Conservation (phyloP, 75 land plant species). For the Cunninghamia lanceolata region DNA sequence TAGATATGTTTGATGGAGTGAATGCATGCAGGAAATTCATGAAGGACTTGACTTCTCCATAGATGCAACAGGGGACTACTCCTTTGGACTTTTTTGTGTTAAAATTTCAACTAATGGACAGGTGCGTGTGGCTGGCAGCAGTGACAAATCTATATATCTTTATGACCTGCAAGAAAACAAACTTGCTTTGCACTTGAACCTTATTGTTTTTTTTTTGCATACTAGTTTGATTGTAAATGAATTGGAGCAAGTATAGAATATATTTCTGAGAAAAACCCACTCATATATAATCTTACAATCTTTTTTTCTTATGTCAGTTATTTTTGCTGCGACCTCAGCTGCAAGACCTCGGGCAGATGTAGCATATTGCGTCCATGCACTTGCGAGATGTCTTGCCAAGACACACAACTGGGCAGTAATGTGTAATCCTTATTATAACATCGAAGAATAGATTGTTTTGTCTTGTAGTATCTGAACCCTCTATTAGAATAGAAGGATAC, state of each 20-base stretch:
- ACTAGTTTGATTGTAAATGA: background rate
- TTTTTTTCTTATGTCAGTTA: slow-evolving; percentile 50
- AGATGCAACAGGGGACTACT: slow-evolving; percentile 30
- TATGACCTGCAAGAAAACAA: slow-evolving; percentile 80
- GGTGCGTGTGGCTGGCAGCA: slow-evolving; percentile 86
- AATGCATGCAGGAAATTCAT: slow-evolving; percentile 74
- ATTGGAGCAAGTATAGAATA: too few relatives aligned
- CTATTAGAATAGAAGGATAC: background rate
- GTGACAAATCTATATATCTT: slow-evolving; percentile 78
- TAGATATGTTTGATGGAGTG: background rate
- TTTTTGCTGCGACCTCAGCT: slow-evolving; percentile 84
- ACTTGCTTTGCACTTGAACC: slow-evolving; percentile 38
- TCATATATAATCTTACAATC: slow-evolving; percentile 1
- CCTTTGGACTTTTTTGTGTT: slow-evolving; percentile 84
- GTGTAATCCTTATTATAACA: background rate
- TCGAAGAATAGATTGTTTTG: background rate
- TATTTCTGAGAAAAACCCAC: background rate
- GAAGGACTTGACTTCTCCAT: slow-evolving; percentile 77
- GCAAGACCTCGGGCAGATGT: too few relatives aligned
- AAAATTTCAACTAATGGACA: slow-evolving; percentile 83
- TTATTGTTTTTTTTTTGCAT: too few relatives aligned
- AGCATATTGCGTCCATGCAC: slow-evolving; percentile 94
- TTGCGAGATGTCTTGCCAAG: slow-evolving; percentile 81
- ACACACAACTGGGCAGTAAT: slow-evolving; percentile 97
- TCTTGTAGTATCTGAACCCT: background rate